Conservation (phyloP, 2,329 filamentous ascomycete species). For the Pseudocercospora fijiensis region DNA sequence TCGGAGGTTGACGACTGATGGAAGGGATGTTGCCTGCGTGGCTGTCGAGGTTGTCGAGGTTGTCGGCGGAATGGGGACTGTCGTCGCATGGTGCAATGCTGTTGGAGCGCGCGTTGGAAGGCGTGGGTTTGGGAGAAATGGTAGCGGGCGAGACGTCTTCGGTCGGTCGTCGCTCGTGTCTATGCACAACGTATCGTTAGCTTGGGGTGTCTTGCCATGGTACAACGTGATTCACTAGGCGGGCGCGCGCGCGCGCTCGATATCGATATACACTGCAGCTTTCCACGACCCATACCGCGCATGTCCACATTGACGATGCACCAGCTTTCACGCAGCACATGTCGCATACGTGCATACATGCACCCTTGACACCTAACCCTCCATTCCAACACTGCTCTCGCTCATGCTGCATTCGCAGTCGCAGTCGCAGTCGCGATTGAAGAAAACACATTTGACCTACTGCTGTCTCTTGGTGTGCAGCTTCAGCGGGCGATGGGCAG, state of each 20-base stretch:
- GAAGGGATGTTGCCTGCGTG: conserved; percentile 55
- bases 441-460: conserved; percentile 27
- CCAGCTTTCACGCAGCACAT: conserved; percentile 1
- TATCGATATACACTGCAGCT: too few relatives aligned
- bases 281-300: neutral
- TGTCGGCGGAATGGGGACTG: conserved; percentile 11
- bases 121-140: conserved; percentile 40
- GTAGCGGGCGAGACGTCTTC: conserved; percentile 44
- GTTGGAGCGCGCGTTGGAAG: conserved; percentile 47
- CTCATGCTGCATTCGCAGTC: neutral
- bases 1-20: conserved; percentile 48
- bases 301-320: too few relatives aligned
- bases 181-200: conserved; percentile 35
- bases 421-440: neutral
- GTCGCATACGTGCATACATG: conserved; percentile 40
- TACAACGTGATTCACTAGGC: conserved; percentile 31
- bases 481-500: conserved; percentile 1
- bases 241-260: conserved; percentile 4
- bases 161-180: conserved; percentile 47
- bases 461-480: conserved; percentile 45
- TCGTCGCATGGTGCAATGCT: conserved; percentile 54
- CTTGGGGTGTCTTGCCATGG: conserved; percentile 24
- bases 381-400: neutral
- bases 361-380: too few relatives aligned
- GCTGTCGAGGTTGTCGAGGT: conserved; percentile 20